Evolutionary conservation across 139 green algal genomes (phyloP), one percentile per base, ranked within the genome.

Genomic region (Tetraselmis striata): DNA sequence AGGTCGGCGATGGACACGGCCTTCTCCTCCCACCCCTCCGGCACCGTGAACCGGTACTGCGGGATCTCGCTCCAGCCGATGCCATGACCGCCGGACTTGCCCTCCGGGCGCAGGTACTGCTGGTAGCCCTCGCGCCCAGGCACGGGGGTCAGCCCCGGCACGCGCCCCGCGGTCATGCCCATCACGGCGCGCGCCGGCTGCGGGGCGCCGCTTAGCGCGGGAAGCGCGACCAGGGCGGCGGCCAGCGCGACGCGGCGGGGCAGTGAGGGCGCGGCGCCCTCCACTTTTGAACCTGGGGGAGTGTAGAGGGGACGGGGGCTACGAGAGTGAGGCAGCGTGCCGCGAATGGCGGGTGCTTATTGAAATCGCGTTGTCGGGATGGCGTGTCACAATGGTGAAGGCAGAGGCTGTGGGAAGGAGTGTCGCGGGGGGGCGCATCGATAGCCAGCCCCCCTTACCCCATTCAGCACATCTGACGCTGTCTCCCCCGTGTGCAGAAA

Each of bases 1-100:
- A 98, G 88, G 85, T 99, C 96, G 1, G 96, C 96, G 75, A 99
- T 99, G 23, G 90, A 96, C 27, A 99, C 96, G 0, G 96, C 94
- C 23, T 90, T 90, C 82, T 98, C 95, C 30, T 91, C 83, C 95
- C 95, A 98, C 26, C 89, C 90, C 1, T 85, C 59, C 0, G 92
- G 90, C 0, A 98, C 89, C 77, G 90, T 88, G 88, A 98, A 98
- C 11, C 27, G 79, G 85, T 98, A 98, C 0, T 83, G 88, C 0
- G 94, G 93, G 22, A 98, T 93, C 87, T 98, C 96, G 23, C 75
- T 92, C 96, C 96, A 98, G 23, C 96, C 96, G 2, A 98, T 92
- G 5, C 94, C 94, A 79, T 97, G 94, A 0, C 91, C 90, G 29
- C 95, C 95, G 27, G 80, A 90, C 77, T 98, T 98, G 77, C 93